These are phyloP conservation scores for Santalum album DNA, from an alignment of 164 flowering plant species.

Conservation along the genomic window DNA sequence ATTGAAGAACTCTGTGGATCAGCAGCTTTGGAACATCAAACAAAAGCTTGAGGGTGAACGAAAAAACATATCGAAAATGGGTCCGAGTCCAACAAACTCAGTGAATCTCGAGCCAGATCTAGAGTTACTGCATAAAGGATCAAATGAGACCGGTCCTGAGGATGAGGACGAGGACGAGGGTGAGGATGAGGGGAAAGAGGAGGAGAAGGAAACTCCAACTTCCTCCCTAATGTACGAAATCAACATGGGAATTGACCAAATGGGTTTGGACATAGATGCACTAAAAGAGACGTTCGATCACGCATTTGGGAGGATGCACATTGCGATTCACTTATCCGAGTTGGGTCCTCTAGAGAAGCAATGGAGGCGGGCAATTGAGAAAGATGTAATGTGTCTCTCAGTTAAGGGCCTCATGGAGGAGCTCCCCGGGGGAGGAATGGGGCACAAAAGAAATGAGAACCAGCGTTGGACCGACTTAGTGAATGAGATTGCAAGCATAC, in stretches of 20 bases:
- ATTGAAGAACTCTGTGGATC: conserved; percentile 47
- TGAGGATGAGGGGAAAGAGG: neutral
- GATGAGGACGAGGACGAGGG: conserved; percentile 11
- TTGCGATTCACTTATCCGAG: conserved; percentile 36
- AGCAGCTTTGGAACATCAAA: conserved; percentile 45
- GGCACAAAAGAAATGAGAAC: conserved; percentile 7
- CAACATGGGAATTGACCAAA: conserved; percentile 5
- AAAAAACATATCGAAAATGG: conserved; percentile 8
- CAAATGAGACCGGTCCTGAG: conserved; percentile 1
- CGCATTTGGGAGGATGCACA: conserved; percentile 57
- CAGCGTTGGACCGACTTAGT: conserved; percentile 27
- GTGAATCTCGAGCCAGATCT: conserved; percentile 9
- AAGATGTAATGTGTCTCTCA: conserved; percentile 22
- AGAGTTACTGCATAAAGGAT: conserved; percentile 11
- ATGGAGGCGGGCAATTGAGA: conserved; percentile 53
- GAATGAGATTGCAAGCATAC: conserved; percentile 29
- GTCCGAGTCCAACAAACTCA: neutral
- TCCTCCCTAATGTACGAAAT: neutral
- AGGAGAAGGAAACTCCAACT: neutral
- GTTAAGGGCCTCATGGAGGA: conserved; percentile 33
- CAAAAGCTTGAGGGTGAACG: conserved; percentile 40
- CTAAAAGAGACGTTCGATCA: conserved; percentile 58
- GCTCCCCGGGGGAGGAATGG: conserved; percentile 15
- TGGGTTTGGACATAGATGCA: conserved; percentile 57
- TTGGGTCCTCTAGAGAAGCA: conserved; percentile 44